A percentile compares a stretch with the other conserved stretches of the same genome.
These are phyloP conservation scores for Alternaria triticimaculans DNA, from an alignment of 2,329 filamentous ascomycete genomes.

Conservation along the genomic window DNA sequence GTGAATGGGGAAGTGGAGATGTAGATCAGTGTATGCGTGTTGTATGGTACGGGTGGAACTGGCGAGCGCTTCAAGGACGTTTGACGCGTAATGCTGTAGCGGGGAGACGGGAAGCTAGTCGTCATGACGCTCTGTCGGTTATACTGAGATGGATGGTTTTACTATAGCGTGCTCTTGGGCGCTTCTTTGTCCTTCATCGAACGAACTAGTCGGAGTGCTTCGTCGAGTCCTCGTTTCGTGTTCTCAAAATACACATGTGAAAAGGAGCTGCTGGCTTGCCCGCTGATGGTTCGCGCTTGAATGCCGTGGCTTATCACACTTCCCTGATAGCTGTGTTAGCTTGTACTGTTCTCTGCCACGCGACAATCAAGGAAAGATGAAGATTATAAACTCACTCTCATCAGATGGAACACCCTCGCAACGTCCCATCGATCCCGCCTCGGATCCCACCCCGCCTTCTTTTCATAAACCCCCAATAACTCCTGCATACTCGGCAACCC, in stretches of 20 bases:
- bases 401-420: slow-evolving; percentile 45
- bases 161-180: slow-evolving; percentile 31
- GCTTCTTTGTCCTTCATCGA: slow-evolving; percentile 35
- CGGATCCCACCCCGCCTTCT: slow-evolving; percentile 75
- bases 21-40: not conserved
- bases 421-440: slow-evolving; percentile 42
- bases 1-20: not conserved
- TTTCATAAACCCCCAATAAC: slow-evolving; percentile 68
- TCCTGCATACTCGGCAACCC: slow-evolving; percentile 69
- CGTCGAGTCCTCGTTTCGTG: slow-evolving; percentile 40
- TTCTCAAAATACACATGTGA: slow-evolving; percentile 46
- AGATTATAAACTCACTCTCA: slow-evolving; percentile 33
- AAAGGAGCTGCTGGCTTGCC: slow-evolving; percentile 47
- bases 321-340: slow-evolving; percentile 24
- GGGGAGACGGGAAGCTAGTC: not conserved
- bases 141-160: not conserved
- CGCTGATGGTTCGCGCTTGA: slow-evolving; percentile 45
- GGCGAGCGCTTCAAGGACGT: not conserved
- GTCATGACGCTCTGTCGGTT: not conserved
- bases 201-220: slow-evolving; percentile 35
- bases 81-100: not conserved
- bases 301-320: slow-evolving; percentile 46
- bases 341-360: not conserved
- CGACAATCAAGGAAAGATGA: not conserved
- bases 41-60: not conserved